phyloP scores from a whole-genome alignment of 2,329 filamentous ascomycete species.

The Xylaria sp. region DNA sequence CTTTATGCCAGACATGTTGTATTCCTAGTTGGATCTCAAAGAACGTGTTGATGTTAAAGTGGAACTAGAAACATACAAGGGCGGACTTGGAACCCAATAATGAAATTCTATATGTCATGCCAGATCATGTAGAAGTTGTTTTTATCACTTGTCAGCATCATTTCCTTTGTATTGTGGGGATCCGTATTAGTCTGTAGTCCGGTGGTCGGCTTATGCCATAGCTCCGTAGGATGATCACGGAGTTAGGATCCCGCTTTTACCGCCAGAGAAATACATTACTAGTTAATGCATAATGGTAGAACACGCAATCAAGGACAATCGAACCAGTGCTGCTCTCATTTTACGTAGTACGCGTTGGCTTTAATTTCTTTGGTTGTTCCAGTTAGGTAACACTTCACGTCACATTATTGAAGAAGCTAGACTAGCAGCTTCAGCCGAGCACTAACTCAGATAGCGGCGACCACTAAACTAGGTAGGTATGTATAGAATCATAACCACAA shows the following conservation, averaged over 20 bases:
- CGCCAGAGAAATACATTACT: neutral
- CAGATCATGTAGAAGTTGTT: neutral
- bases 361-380: neutral
- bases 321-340: neutral
- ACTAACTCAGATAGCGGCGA: neutral
- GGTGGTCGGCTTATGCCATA: neutral
- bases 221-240: neutral
- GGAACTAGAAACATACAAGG: neutral
- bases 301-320: too few relatives aligned
- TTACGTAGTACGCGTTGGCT: neutral
- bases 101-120: neutral
- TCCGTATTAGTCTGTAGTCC: neutral
- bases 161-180: neutral
- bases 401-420: too few relatives aligned
- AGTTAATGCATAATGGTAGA: neutral
- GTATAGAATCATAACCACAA: neutral
- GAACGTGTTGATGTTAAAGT: neutral
- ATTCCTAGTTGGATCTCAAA: neutral
- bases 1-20: constrained; percentile 27
- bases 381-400: neutral
- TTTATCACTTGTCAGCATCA: neutral
- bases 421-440: neutral
- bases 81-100: neutral
- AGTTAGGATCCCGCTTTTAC: constrained; percentile 6
- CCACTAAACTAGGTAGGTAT: too few relatives aligned